Conservation (phyloP, 1,139 yeast species). For the Kodamaea derodonti region DNA sequence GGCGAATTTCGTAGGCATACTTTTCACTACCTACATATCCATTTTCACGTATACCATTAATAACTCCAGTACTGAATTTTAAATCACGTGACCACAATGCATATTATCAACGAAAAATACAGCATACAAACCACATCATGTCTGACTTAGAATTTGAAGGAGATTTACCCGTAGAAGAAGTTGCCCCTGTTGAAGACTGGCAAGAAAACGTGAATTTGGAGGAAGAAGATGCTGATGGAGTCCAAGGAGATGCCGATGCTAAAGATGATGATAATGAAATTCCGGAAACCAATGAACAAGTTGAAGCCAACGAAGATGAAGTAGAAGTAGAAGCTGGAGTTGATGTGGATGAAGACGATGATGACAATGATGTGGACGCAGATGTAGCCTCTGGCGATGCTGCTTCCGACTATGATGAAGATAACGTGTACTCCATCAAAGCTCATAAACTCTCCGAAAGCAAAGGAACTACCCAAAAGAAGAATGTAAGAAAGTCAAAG, state of each 20-base stretch:
- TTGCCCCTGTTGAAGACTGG: too few species aligned
- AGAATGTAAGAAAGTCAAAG: conserved; percentile 31
- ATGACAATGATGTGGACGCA: conserved; percentile 9
- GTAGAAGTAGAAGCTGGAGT: conserved; percentile 8
- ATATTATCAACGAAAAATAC: background rate
- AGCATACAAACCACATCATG: background rate
- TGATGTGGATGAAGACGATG: conserved; percentile 8
- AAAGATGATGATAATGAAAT: background rate
- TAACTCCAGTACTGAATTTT: too few species aligned
- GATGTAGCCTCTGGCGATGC: conserved; percentile 8
- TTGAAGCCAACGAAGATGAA: conserved; percentile 6
- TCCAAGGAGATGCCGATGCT: background rate
- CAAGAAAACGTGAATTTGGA: too few species aligned
- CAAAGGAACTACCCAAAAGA: conserved; percentile 33
- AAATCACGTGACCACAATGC: background rate
- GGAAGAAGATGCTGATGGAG: too few species aligned
- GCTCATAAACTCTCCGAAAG: conserved; percentile 26
- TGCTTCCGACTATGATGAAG: conserved; percentile 20
- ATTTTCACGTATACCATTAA: too few species aligned
- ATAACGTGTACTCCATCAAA: conserved; percentile 28
- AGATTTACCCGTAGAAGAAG: too few species aligned
- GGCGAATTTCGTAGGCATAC: too few species aligned
- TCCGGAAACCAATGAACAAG: conserved; percentile 3
- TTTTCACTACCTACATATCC: too few species aligned
- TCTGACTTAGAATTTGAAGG: too few species aligned